Conservation (phyloP, 495 filamentous ascomycete species). For the Neohortaea acidophila region DNA sequence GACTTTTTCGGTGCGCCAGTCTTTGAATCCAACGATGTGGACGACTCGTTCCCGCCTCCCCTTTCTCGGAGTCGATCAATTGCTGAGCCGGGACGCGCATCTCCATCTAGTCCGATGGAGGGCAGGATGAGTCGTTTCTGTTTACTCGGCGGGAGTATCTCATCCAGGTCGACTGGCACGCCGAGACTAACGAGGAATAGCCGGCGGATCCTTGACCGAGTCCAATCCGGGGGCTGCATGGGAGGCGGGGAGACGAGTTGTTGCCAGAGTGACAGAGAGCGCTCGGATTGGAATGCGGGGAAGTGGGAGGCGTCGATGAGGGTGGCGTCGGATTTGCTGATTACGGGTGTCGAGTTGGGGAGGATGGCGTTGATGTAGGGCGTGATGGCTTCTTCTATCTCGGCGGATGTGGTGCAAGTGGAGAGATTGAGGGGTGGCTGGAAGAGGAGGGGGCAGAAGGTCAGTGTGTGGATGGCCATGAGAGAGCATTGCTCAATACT, state of each 20-base stretch:
- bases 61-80: slow-evolving; percentile 35
- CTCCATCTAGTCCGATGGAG: slow-evolving; percentile 46
- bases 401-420: slow-evolving; percentile 24
- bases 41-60: slow-evolving; percentile 35
- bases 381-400: slow-evolving; percentile 35
- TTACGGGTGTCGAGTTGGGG: slow-evolving; percentile 37
- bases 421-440: slow-evolving; percentile 63
- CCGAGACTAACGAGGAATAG: slow-evolving; percentile 92
- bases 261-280: slow-evolving; percentile 82
- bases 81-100: slow-evolving; percentile 34
- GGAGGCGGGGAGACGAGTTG: slow-evolving; percentile 91
- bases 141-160: slow-evolving; percentile 89
- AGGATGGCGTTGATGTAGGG: slow-evolving; percentile 41
- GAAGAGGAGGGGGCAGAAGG: neutral
- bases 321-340: slow-evolving; percentile 23
- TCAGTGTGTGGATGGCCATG: neutral
- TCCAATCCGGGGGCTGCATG: slow-evolving; percentile 93
- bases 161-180: slow-evolving; percentile 90
- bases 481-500: slow-evolving; percentile 10
- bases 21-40: slow-evolving; percentile 20
- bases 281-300: slow-evolving; percentile 49
- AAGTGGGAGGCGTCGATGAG: slow-evolving; percentile 29
- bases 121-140: slow-evolving; percentile 95
- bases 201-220: slow-evolving; percentile 85
- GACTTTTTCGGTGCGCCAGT: slow-evolving; percentile 32